phyloP scores from a whole-genome alignment of 345 rosid genomes.

The Populus nigra region DNA sequence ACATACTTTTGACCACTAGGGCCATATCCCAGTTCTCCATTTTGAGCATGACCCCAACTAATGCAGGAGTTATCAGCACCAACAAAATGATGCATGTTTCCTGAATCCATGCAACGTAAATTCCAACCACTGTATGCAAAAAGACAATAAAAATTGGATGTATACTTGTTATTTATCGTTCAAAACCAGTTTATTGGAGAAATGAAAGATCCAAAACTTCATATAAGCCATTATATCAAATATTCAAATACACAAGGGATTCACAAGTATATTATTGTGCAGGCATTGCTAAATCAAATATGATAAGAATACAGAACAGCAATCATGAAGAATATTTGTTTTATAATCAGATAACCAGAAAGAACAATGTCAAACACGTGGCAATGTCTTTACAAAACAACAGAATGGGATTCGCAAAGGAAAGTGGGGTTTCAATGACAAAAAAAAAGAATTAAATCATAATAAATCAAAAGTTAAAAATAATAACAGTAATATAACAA shows the following conservation, averaged over 20 bases:
- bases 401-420: neutral
- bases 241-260: neutral
- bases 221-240: neutral
- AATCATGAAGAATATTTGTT: neutral
- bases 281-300: neutral
- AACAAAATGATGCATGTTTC: slow-evolving; percentile 93
- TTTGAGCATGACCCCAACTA: slow-evolving; percentile 94
- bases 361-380: neutral
- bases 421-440: neutral
- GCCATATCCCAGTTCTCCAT: slow-evolving; percentile 97
- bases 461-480: neutral
- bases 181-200: neutral
- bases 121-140: slow-evolving; percentile 82
- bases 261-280: neutral
- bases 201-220: neutral
- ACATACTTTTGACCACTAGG: slow-evolving; percentile 87
- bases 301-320: neutral
- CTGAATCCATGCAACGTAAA: slow-evolving; percentile 95
- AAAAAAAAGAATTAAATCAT: neutral
- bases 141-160: neutral
- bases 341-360: neutral
- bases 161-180: neutral
- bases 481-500: neutral
- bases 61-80: slow-evolving; percentile 97
- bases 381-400: neutral